phyloP scores from a whole-genome alignment of 768 basidiomycete species.

The Lentinula sp. region DNA sequence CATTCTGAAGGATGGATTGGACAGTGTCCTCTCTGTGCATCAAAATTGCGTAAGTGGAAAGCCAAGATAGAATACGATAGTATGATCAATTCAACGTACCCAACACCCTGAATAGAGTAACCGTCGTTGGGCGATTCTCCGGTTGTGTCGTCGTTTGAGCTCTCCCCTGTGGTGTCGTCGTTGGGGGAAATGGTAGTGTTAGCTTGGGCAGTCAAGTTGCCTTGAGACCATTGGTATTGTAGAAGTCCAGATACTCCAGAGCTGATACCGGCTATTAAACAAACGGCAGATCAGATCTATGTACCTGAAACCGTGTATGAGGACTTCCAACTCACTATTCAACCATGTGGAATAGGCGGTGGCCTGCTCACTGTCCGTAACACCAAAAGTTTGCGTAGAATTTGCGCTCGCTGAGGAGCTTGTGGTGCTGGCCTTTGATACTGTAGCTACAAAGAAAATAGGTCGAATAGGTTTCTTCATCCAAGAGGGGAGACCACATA shows the following conservation, averaged over 20 bases:
- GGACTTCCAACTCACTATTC: constrained; percentile 25
- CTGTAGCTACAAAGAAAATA: constrained; percentile 6
- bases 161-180: constrained; percentile 24
- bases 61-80: not conserved
- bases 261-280: constrained; percentile 29
- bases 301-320: not conserved
- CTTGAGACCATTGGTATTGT: constrained; percentile 58
- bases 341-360: constrained; percentile 53
- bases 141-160: constrained; percentile 25
- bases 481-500: not conserved
- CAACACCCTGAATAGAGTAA: constrained; percentile 38
- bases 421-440: not conserved
- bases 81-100: constrained; percentile 21
- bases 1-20: constrained; percentile 23
- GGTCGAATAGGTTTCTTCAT: constrained; percentile 8
- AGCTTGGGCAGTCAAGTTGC: constrained; percentile 35
- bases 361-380: constrained; percentile 46
- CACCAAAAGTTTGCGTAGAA: constrained; percentile 33
- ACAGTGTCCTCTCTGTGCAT: constrained; percentile 21
- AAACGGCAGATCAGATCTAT: constrained; percentile 3
- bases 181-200: constrained; percentile 40
- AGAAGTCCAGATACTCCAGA: constrained; percentile 37
- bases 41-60: not conserved
- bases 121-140: constrained; percentile 64
- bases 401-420: not conserved